Conservation (phyloP, 139 green algal genomes). For the Raphidocelis subcapitata region DNA sequence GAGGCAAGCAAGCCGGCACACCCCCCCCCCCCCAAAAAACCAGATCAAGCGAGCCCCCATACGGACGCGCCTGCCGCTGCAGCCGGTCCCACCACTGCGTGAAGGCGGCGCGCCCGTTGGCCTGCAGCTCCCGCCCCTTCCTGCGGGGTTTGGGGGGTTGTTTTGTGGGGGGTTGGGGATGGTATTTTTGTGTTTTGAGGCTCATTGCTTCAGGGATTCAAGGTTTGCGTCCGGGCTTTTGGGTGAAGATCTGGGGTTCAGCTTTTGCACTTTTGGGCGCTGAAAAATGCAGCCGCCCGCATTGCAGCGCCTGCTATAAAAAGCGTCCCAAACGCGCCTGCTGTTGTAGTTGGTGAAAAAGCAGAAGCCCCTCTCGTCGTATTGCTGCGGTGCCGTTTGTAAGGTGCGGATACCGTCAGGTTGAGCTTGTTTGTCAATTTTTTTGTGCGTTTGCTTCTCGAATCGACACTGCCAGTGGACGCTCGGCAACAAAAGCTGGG, state of each 20-base stretch:
- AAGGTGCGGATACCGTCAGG: too few relatives aligned
- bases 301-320: background rate
- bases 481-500: background rate
- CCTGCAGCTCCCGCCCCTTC: conserved; percentile 44
- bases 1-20: background rate
- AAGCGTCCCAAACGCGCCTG: background rate
- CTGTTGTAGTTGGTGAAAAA: conserved; percentile 93
- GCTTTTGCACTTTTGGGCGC: too few relatives aligned
- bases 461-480: too few relatives aligned
- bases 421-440: too few relatives aligned
- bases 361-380: conserved; percentile 71
- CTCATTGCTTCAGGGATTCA: too few relatives aligned
- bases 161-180: background rate
- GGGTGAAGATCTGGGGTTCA: too few relatives aligned
- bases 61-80: conserved; percentile 53
- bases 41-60: background rate
- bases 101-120: conserved; percentile 51
- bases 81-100: conserved; percentile 85
- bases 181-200: too few relatives aligned
- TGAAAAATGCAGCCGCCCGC: background rate
- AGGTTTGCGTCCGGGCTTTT: too few relatives aligned
- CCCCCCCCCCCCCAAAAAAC: too few relatives aligned
- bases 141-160: background rate
- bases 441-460: too few relatives aligned
- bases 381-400: conserved; percentile 42